These are phyloP conservation scores for Manihot esculenta DNA, from an alignment of 441 rosid genomes.

Conservation along the genomic window DNA sequence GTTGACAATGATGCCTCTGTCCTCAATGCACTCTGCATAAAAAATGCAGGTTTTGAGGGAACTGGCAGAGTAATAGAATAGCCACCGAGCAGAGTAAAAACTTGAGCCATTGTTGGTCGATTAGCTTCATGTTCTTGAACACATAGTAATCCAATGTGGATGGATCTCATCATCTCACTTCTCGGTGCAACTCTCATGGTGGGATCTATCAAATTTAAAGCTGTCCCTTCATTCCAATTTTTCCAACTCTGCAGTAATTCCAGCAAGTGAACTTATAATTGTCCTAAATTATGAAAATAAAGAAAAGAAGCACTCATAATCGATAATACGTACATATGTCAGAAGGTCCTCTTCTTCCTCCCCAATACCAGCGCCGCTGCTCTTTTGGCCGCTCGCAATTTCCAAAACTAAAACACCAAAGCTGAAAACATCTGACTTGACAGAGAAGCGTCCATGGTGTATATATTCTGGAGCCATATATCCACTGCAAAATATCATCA, in stretches of 20 bases:
- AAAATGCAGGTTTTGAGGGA: slow-evolving; percentile 5
- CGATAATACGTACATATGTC: slow-evolving; percentile 14
- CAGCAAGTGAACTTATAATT: neutral
- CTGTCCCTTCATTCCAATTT: slow-evolving; percentile 28
- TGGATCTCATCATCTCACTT: slow-evolving; percentile 30
- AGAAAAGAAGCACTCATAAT: no score
- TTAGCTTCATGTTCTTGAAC: slow-evolving; percentile 38
- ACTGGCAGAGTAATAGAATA: slow-evolving; percentile 16
- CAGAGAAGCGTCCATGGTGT: slow-evolving; percentile 36
- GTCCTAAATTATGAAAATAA: neutral
- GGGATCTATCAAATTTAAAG: slow-evolving; percentile 24
- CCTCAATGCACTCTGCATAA: neutral
- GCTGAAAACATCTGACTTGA: slow-evolving; percentile 15
- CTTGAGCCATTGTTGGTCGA: slow-evolving; percentile 40
- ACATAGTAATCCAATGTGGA: slow-evolving; percentile 40
- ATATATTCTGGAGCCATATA: slow-evolving; percentile 27
- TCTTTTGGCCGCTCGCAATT: slow-evolving; percentile 24
- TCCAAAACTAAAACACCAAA: slow-evolving; percentile 32
- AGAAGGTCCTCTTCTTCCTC: slow-evolving; percentile 21
- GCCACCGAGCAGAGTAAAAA: slow-evolving; percentile 41
- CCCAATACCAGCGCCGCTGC: neutral
- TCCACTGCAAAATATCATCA: neutral
- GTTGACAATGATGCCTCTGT: neutral
- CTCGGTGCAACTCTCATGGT: slow-evolving; percentile 8
- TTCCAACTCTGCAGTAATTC: slow-evolving; percentile 29